These are phyloP conservation scores for Physaria fendleri DNA, from an alignment of 345 rosid species.

Conservation along the genomic window DNA sequence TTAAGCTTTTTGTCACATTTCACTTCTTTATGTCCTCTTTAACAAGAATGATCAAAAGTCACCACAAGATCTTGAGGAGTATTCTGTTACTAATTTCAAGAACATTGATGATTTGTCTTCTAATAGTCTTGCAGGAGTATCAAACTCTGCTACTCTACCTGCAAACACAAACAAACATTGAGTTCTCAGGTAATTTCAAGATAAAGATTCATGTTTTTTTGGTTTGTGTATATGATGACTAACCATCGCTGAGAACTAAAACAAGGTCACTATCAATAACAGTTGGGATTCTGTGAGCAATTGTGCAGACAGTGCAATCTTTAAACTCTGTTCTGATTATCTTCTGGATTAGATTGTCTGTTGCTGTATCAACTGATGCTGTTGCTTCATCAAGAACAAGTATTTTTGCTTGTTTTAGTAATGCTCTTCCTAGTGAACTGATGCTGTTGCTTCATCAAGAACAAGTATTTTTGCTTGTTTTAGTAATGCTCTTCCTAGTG, in stretches of 20 bases:
- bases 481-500: slow-evolving; percentile 50
- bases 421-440: slow-evolving; percentile 37
- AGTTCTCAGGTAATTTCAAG: background rate
- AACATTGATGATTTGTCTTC: slow-evolving; percentile 97
- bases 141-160: slow-evolving; percentile 94
- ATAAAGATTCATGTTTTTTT: background rate
- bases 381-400: slow-evolving; percentile 98
- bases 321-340: slow-evolving; percentile 87
- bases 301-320: slow-evolving; percentile 92
- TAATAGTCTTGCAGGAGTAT: slow-evolving; percentile 65
- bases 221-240: slow-evolving; percentile 11
- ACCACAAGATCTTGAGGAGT: slow-evolving; percentile 90
- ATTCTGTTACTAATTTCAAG: slow-evolving; percentile 80
- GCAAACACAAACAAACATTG: slow-evolving; percentile 28
- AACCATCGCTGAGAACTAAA: slow-evolving; percentile 94
- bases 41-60: slow-evolving; percentile 45
- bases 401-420: slow-evolving; percentile 86
- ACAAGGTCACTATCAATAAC: slow-evolving; percentile 97
- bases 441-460: background rate
- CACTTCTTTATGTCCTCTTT: slow-evolving; percentile 6
- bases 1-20: slow-evolving; percentile 12
- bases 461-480: background rate
- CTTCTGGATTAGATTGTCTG: slow-evolving; percentile 95
- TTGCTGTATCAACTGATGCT: slow-evolving; percentile 96
- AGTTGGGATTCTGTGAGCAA: slow-evolving; percentile 97